Evolutionary conservation across 306 rosid genomes (phyloP).

Genomic region (Dalbergia cochinchinensis): DNA sequence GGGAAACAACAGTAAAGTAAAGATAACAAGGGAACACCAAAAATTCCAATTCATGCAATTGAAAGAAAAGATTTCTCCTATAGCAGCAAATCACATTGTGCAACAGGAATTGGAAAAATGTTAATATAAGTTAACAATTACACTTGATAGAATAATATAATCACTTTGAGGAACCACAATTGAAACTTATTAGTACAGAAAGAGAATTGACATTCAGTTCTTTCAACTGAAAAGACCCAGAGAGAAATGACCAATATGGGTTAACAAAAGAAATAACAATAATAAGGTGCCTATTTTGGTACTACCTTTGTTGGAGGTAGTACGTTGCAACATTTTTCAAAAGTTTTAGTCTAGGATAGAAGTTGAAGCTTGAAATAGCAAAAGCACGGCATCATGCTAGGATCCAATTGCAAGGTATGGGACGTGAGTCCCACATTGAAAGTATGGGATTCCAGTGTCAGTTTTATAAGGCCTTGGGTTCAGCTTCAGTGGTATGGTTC

Average conservation of each 20-base stretch:
- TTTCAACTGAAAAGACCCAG: not conserved
- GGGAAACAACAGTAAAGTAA: not conserved
- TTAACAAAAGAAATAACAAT: no score
- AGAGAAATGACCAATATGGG: conserved; percentile 7
- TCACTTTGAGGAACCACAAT: conserved; percentile 22
- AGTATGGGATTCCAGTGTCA: no score
- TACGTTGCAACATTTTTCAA: no score
- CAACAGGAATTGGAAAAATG: not conserved
- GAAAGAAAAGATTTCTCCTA: conserved; percentile 8
- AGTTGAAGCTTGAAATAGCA: no score
- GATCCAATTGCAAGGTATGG: no score
- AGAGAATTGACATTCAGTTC: conserved; percentile 23
- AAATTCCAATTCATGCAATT: conserved; percentile 16
- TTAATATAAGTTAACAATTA: not conserved
- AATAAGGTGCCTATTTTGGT: no score
- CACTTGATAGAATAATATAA: not conserved
- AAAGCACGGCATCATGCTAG: no score
- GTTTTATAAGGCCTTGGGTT: no score
- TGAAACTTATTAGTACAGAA: not conserved
- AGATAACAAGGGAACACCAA: conserved; percentile 17
- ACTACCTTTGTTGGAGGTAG: no score
- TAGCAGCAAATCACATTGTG: conserved; percentile 19
- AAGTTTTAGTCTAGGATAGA: no score
- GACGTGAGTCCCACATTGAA: no score
- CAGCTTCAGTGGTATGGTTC: no score